Evolutionary conservation across 805 yeast genomes (phyloP).

Genomic region (Candida corydali): DNA sequence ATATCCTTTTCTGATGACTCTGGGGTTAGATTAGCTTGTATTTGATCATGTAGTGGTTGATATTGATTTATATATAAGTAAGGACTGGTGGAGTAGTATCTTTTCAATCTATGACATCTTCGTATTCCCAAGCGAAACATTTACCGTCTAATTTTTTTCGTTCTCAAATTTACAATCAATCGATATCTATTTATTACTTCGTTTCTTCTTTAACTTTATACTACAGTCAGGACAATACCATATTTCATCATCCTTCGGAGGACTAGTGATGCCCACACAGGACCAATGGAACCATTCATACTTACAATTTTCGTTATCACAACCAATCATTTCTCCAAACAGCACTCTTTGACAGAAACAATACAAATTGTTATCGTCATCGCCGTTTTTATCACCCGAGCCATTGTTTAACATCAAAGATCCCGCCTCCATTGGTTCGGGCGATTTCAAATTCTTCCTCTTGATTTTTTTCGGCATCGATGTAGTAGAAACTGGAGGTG

Average conservation of each 20-base stretch:
- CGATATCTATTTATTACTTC: slow-evolving; percentile 8
- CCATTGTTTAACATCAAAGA: slow-evolving; percentile 10
- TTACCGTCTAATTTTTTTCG: not conserved
- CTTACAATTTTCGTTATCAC: slow-evolving; percentile 86
- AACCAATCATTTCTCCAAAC: slow-evolving; percentile 96
- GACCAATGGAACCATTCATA: slow-evolving; percentile 96
- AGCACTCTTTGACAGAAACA: slow-evolving; percentile 95
- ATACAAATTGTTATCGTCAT: slow-evolving; percentile 50
- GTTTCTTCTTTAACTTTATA: slow-evolving; percentile 42
- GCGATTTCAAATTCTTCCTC: slow-evolving; percentile 14
- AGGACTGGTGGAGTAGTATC: slow-evolving; percentile 5
- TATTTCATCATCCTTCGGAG: slow-evolving; percentile 73
- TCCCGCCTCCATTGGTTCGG: slow-evolving; percentile 11
- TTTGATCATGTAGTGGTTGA: slow-evolving; percentile 3
- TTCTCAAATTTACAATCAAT: not conserved
- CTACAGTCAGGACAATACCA: slow-evolving; percentile 93
- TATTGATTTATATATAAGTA: slow-evolving; percentile 7
- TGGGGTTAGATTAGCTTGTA: slow-evolving; percentile 3
- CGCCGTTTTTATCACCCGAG: slow-evolving; percentile 22
- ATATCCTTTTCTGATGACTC: slow-evolving; percentile 4
- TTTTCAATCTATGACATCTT: not conserved
- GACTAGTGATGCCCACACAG: slow-evolving; percentile 85
- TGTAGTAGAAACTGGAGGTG: slow-evolving; percentile 14
- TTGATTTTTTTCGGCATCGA: slow-evolving; percentile 20
- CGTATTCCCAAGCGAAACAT: slow-evolving; percentile 1